These are phyloP conservation scores for Aquilaria malaccensis DNA, from an alignment of 345 rosid species.

Conservation along the genomic window DNA sequence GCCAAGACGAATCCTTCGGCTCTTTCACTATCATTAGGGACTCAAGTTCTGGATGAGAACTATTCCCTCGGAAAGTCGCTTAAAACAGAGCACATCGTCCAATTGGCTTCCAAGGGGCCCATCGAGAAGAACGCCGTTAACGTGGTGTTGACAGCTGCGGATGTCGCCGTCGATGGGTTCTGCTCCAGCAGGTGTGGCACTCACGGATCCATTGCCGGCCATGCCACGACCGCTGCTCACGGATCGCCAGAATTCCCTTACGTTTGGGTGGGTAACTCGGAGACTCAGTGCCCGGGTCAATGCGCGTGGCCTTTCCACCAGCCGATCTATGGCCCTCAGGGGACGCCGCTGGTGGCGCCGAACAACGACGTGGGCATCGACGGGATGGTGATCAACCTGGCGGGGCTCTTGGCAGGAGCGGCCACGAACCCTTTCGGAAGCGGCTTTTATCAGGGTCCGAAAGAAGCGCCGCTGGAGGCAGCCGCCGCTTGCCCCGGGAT, in stretches of 20 bases:
- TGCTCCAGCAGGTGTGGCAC: constrained; percentile 54
- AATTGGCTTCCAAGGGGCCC: constrained; percentile 54
- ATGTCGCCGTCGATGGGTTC: constrained; percentile 48
- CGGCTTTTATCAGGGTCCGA: constrained; percentile 73
- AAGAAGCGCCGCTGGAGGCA: constrained; percentile 75
- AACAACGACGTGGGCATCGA: constrained; percentile 78
- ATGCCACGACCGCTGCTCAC: constrained; percentile 13
- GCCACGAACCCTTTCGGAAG: constrained; percentile 81
- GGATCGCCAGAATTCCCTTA: constrained; percentile 40
- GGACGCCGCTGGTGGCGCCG: constrained; percentile 59
- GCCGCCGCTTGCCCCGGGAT: constrained; percentile 78
- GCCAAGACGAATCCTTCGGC: not conserved
- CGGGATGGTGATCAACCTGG: constrained; percentile 83
- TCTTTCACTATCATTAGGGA: not conserved
- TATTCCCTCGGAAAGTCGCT: constrained; percentile 74
- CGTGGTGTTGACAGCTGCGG: constrained; percentile 51
- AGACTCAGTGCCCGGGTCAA: constrained; percentile 75
- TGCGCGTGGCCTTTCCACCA: constrained; percentile 23
- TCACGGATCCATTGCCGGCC: constrained; percentile 41
- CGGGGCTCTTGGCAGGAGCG: constrained; percentile 69
- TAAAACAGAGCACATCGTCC: constrained; percentile 28
- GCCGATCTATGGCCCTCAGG: constrained; percentile 75
- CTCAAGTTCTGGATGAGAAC: constrained; percentile 40
- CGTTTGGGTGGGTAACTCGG: constrained; percentile 92
- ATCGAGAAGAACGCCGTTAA: constrained; percentile 39